phyloP scores from a whole-genome alignment of 208 protist species.

The Angomonas deanei region DNA sequence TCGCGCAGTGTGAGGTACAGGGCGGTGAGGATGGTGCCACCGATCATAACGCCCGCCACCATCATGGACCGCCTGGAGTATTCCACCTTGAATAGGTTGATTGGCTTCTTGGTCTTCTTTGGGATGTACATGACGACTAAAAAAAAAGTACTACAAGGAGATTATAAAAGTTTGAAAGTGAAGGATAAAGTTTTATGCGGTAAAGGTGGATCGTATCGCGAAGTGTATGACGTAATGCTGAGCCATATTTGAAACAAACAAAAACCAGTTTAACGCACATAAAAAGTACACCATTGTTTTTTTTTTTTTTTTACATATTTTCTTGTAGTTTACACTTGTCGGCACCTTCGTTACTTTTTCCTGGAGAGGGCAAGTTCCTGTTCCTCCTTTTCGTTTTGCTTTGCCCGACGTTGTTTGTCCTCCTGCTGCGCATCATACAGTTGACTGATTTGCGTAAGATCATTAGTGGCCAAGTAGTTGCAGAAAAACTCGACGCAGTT shows the following conservation, averaged over 20 bases:
- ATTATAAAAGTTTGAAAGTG: constrained; percentile 4
- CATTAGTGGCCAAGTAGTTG: constrained; percentile 33
- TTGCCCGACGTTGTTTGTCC: background rate
- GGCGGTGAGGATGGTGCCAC: constrained; percentile 1
- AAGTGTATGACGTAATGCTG: too few relatives aligned
- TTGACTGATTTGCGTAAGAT: constrained; percentile 11
- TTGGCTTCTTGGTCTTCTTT: background rate
- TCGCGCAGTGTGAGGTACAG: constrained; percentile 35
- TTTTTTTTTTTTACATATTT: too few relatives aligned
- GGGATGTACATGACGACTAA: constrained; percentile 59
- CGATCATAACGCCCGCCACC: constrained; percentile 12
- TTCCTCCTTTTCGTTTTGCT: background rate
- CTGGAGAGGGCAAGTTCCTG: background rate
- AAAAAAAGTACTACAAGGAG: constrained; percentile 7
- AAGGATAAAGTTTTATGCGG: too few relatives aligned
- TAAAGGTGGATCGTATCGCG: too few relatives aligned
- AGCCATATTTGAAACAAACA: background rate
- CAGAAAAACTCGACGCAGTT: constrained; percentile 48
- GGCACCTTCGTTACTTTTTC: background rate
- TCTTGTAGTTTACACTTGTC: background rate
- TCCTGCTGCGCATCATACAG: background rate
- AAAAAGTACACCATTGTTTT: background rate
- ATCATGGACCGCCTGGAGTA: constrained; percentile 42
- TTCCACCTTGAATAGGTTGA: constrained; percentile 49
- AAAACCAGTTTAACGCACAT: background rate